A percentile compares a stretch with the other conserved stretches of the same genome.
Conservation (phyloP, 441 rosid genomes). For the Adansonia grandidieri region DNA sequence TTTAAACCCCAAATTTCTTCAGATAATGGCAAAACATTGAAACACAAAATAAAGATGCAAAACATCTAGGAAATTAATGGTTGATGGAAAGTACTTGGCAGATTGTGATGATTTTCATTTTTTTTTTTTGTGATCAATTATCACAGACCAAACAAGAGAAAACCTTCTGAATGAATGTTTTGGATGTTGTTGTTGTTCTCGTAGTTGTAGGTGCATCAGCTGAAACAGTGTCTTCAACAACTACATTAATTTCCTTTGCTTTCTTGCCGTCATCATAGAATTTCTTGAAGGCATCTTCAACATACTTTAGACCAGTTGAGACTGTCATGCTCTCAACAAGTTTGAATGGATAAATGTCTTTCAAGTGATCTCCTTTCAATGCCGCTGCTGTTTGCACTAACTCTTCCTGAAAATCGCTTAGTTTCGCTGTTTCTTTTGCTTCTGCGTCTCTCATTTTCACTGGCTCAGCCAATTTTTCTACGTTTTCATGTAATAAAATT, state of each 20-base stretch:
- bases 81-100: not conserved
- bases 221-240: conserved; percentile 41
- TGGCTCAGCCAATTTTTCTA: conserved; percentile 62
- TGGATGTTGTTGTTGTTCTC: conserved; percentile 33
- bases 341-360: conserved; percentile 56
- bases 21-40: not conserved
- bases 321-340: conserved; percentile 67
- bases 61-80: not conserved
- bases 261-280: conserved; percentile 56
- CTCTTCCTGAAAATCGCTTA: conserved; percentile 81
- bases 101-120: not conserved
- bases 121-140: conserved; percentile 33
- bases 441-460: conserved; percentile 47
- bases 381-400: conserved; percentile 76
- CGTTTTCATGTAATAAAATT: not conserved
- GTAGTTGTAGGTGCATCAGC: conserved; percentile 30
- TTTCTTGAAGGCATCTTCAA: conserved; percentile 49
- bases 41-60: not conserved
- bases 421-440: conserved; percentile 51
- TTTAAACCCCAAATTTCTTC: not conserved
- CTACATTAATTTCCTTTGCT: conserved; percentile 46
- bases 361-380: conserved; percentile 63
- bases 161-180: conserved; percentile 48
- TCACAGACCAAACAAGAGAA: conserved; percentile 80
- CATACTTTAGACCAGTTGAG: conserved; percentile 55